Conservation (phyloP, 306 rosid genomes). For the Cucumis cinereus region DNA sequence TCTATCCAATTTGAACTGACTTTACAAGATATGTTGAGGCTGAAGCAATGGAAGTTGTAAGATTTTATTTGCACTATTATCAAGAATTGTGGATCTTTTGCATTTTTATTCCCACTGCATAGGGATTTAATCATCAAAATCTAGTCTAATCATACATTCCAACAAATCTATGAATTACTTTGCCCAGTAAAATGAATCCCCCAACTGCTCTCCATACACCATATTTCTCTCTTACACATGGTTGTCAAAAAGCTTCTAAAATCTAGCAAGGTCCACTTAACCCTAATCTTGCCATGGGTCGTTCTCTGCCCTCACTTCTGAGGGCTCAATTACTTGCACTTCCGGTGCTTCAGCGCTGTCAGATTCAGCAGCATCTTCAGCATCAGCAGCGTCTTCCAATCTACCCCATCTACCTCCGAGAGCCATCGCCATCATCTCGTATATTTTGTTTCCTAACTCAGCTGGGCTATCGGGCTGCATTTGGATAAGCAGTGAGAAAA, state of each 20-base stretch:
- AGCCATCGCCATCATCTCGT: conserved; percentile 95
- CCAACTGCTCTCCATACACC: neutral
- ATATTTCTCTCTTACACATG: too few species aligned
- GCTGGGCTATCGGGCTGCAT: conserved; percentile 98
- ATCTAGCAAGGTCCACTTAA: neutral
- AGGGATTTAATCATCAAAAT: neutral
- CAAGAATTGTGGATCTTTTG: neutral
- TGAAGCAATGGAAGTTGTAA: neutral
- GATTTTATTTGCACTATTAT: neutral
- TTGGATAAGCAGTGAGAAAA: neutral
- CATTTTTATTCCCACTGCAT: neutral
- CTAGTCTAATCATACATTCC: neutral
- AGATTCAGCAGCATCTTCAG: conserved; percentile 13
- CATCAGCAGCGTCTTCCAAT: conserved; percentile 33
- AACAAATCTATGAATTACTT: neutral
- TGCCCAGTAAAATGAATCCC: neutral
- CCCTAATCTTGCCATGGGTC: conserved; percentile 83
- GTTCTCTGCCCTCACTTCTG: conserved; percentile 69
- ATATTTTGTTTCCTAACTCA: conserved; percentile 80
- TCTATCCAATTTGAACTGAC: neutral
- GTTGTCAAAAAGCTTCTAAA: neutral
- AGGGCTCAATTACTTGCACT: conserved; percentile 65
- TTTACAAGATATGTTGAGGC: neutral
- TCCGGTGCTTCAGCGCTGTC: conserved; percentile 26
- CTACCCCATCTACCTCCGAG: conserved; percentile 99